A percentile compares a stretch with the other conserved stretches of the same genome.
These are phyloP conservation scores for Populus deltoides DNA, from an alignment of 345 rosid species.

Conservation along the genomic window DNA sequence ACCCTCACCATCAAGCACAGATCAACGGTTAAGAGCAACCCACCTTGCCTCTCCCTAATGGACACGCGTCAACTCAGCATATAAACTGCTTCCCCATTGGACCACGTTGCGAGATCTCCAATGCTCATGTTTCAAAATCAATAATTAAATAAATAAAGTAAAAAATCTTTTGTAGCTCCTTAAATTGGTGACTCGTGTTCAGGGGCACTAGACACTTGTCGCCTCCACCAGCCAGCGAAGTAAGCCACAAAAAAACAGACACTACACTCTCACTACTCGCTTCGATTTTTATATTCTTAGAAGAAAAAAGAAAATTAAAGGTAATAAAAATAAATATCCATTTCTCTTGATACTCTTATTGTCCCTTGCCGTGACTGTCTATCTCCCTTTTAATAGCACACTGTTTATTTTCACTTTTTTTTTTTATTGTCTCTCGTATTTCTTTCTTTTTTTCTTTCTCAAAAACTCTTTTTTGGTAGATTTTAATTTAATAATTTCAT, in stretches of 20 bases:
- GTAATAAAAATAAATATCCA: conserved; percentile 21
- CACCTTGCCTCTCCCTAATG: conserved; percentile 45
- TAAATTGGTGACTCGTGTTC: conserved; percentile 69
- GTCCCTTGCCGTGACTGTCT: not conserved
- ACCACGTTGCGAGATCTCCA: conserved; percentile 47
- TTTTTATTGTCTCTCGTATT: not conserved
- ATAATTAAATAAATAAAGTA: not conserved
- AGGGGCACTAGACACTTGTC: conserved; percentile 78
- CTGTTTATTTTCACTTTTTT: not conserved
- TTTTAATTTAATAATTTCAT: not conserved
- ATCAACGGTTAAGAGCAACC: conserved; percentile 33
- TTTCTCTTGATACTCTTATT: not conserved
- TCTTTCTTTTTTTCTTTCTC: not conserved
- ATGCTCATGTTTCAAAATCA: conserved; percentile 20
- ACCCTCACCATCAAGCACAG: conserved; percentile 4
- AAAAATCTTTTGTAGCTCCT: conserved; percentile 25
- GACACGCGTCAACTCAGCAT: conserved; percentile 35
- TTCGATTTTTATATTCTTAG: conserved; percentile 5
- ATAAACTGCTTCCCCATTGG: conserved; percentile 33
- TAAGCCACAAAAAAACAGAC: conserved; percentile 12
- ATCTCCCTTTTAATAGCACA: not conserved
- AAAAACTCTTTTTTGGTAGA: not conserved
- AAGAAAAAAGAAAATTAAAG: conserved; percentile 9
- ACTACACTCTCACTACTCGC: conserved; percentile 26
- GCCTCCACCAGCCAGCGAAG: conserved; percentile 34